Evolutionary conservation across 202 grass and related monocot genomes (phyloP), one percentile per base, ranked within the genome.

Genomic region (Setaria italica): DNA sequence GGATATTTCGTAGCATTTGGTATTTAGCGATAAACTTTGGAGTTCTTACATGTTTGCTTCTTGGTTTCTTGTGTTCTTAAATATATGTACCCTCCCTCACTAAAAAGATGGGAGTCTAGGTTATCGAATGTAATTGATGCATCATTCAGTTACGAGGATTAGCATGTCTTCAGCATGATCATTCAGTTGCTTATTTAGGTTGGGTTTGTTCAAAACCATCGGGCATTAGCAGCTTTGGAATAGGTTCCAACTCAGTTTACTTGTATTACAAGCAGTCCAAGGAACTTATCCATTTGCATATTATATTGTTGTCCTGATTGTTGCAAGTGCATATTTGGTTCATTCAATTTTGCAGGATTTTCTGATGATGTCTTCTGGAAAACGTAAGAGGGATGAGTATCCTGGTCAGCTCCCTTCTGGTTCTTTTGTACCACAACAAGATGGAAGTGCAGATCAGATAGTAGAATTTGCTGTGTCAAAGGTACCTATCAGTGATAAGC

Each of bases 341-440:
- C 8, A 34, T 80, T 64, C 72, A 7, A 55, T 70, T 72, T 72
- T 92, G 54, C 82, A 99, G 97, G 94, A 99, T 86, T 99, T 99
- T 88, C 85, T 99, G 82, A 95, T 87, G 85, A 79, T 87, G 84
- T 72, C 93, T 56, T 91, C 93, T 91, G 97, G 92, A 32, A 97
- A 99, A 57, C 97, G 97, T 65, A 99, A 99, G 84, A 99, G 97
- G 80, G 90, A 92, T 85, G 94, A 96, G 82, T 92, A 92, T 86
- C 74, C 97, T 88, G 91, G 92, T 79, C 94, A 90, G 58, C 62
- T 92, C 34, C 80, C 90, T 87, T 87, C 97, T 85, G 90, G 90
- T 82, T 86, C 78, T 84, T 96, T 91, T 67, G 63, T 99, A 89
- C 94, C 97, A 72, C 97, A 99, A 79, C 97, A 99, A 89, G 97